Evolutionary conservation across 768 basidiomycete species (phyloP), one percentile per base, ranked within the genome.

Genomic region (Tylopilus vinaceipallidus): DNA sequence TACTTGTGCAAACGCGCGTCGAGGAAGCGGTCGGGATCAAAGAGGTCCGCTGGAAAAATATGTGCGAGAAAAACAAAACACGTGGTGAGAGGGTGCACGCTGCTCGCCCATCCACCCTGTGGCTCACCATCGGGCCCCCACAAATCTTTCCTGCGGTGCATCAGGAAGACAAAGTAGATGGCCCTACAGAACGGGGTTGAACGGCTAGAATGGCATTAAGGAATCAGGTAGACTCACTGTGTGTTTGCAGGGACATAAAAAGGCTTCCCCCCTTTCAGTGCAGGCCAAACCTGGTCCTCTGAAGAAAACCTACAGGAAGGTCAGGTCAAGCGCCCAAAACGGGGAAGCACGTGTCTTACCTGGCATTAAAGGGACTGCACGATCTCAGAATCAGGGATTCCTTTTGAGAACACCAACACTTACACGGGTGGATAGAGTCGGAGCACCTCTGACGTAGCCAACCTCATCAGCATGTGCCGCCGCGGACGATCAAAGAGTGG

Each of bases 11-110:
- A 55, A 26, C 84, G 71, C 10, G 75, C 73, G 48, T 86, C 84
- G 38, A 85, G 62, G 72, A 82, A 87, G 14, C 84, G 73, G 55
- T 84, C 81, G 1, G 84, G 84, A 57, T 86, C 83, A 54, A 85
- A 86, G 41, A 71, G 55, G 16, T 64, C 55, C 27, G 61, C 65
- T 66, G 41, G 10, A 23, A 24, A 35, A 35, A 9, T 12, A 7
- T 34, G 2, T 20, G 13, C 42, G 20, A 35, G 17, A 41, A 27
- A 10, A 11, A 30, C 12, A n/a, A n/a, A n/a, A n/a, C n/a, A n/a
- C n/a, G n/a, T n/a, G n/a, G n/a, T n/a, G n/a, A n/a, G n/a, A n/a
- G n/a, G 17, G 26, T 29, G 19, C 4, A 37, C 26, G 23, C 13
- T 4, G 4, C 10, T 11, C 14, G 3, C 16, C 16, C 4, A 5